Evolutionary conservation across 78 protist species (phyloP).

Genomic region (Tieghemostelium lacteum): DNA sequence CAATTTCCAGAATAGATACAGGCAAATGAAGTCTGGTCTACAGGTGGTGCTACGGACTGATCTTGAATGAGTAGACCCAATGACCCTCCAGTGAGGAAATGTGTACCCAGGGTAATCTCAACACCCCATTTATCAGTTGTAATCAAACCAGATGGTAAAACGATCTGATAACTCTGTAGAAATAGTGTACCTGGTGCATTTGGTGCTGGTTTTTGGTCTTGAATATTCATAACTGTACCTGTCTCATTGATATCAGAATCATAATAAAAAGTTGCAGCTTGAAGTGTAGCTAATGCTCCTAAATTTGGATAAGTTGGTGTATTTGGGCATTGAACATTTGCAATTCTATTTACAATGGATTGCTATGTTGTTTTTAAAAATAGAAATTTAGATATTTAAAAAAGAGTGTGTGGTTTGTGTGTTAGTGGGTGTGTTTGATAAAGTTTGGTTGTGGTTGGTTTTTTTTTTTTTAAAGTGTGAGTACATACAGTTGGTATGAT

Average conservation of each 20-base stretch:
- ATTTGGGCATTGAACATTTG: constrained; percentile 13
- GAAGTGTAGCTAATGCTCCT: too few relatives aligned
- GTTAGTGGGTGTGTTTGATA: too few relatives aligned
- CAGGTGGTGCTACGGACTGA: too few relatives aligned
- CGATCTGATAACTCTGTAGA: neutral
- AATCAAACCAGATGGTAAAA: neutral
- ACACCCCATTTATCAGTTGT: constrained; percentile 38
- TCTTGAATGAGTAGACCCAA: too few relatives aligned
- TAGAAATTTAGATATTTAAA: neutral
- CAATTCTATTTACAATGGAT: neutral
- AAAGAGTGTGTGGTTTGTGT: neutral
- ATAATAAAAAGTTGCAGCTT: neutral
- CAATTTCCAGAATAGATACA: constrained; percentile 39
- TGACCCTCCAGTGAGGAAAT: constrained; percentile 72
- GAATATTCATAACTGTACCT: constrained; percentile 4
- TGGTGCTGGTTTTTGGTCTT: neutral
- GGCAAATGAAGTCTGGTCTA: neutral
- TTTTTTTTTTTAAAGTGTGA: too few relatives aligned
- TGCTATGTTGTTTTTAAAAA: neutral
- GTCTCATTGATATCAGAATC: constrained; percentile 52
- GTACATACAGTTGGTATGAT: constrained; percentile 44
- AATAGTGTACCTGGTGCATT: neutral
- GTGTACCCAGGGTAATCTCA: constrained; percentile 45
- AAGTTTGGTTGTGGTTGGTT: too few relatives aligned
- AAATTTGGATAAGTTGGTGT: neutral